Base-by-base conservation (phyloP, 108 stramenopile species). In the Craspedostauros australis region DNA sequence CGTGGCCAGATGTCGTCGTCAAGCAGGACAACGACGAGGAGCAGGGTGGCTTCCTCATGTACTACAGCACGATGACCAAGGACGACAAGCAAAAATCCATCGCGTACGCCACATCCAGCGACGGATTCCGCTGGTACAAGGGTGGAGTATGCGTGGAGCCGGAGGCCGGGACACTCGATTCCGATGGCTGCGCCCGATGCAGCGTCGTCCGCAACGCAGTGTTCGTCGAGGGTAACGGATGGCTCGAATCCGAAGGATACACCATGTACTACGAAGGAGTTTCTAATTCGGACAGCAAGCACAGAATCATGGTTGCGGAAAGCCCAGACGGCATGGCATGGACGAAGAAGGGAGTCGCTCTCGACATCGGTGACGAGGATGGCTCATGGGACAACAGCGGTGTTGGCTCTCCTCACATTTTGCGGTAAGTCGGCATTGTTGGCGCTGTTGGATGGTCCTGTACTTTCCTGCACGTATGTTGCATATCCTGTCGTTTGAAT, bases 1-100 rank as follows among this genome's bases (percentile, higher is more conserved):
- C 79, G 23, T 95, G 94, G 94, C 94, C 94, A 5, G 86, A 95
- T 54, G 90, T 91, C 8, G 68, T 80, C 1, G 81, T 85, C 14
- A 67, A 75, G 44, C 56, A 75, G 1, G 51, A 64, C 5, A 29
- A 54, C 1, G 76, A 78, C 26, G 34, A 52, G 0, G 68, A 57
- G 11, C 57, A 62, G 18, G 54, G 68, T 20, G 84, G 75, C 28
- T 95, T 95, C 55, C 75, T 80, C 64, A 95, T 95, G 94, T 95
- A 87, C 58, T 93, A 95, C 74, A 86, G 86, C 54, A 86, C 87
- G 49, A 90, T 95, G 84, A 50, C 70, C 15, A 86, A 86, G 38
- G 75, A 73, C 33, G 66, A 50, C 6, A 91, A 93, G 50, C 79
- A 73, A 48, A 91, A 91, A 60, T 80, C 64, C 31, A 77, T 95